These are phyloP conservation scores for Avena insularis DNA, from an alignment of 176 grass and related monocot genomes.

Conservation along the genomic window DNA sequence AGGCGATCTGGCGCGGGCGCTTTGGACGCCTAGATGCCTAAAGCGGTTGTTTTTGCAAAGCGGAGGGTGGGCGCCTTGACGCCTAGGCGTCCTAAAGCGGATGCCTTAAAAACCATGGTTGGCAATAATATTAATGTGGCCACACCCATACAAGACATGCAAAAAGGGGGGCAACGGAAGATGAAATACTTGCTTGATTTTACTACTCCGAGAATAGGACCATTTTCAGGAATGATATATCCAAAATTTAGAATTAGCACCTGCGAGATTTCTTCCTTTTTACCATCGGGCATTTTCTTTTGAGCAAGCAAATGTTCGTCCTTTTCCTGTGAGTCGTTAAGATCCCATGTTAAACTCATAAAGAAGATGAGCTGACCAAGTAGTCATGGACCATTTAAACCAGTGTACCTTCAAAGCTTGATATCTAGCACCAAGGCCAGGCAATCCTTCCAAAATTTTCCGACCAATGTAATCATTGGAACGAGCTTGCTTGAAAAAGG, in stretches of 20 bases:
- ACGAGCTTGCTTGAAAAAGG: conserved; percentile 96
- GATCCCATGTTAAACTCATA: conserved; percentile 13
- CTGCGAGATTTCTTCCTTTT: conserved; percentile 97
- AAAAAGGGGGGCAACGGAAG: not conserved
- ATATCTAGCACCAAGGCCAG: conserved; percentile 79
- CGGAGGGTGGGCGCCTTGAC: no score
- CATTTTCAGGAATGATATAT: conserved; percentile 31
- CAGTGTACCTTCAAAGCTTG: conserved; percentile 83
- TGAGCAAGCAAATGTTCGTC: conserved; percentile 90
- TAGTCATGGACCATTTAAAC: conserved; percentile 35
- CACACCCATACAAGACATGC: conserved; percentile 8
- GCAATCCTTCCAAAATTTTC: conserved; percentile 92
- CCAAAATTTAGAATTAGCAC: conserved; percentile 52
- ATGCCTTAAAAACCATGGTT: not conserved
- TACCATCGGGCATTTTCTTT: conserved; percentile 93
- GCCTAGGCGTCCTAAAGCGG: no score
- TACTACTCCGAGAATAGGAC: conserved; percentile 19
- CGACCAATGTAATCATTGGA: conserved; percentile 78
- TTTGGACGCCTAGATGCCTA: no score
- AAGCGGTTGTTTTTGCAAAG: no score
- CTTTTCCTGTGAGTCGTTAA: conserved; percentile 68
- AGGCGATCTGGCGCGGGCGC: no score
- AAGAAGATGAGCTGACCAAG: conserved; percentile 29
- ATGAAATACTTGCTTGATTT: conserved; percentile 1
- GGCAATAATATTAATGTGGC: not conserved